A percentile compares a stretch with the other conserved stretches of the same genome.
Evolutionary conservation across 257 asterid species (phyloP).

Genomic region (Jacaranda mimosifolia): DNA sequence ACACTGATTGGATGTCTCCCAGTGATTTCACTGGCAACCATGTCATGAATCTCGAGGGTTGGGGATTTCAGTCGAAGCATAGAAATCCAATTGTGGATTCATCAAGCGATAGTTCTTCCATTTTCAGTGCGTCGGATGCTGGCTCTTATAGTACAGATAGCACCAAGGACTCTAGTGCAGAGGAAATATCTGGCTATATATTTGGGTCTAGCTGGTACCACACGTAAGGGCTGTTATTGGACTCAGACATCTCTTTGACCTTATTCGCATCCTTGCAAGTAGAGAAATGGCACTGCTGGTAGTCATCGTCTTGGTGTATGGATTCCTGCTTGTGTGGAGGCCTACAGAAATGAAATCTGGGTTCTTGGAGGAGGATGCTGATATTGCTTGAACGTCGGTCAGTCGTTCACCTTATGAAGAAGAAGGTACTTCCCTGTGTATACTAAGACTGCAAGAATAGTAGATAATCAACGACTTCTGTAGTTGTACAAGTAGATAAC

Average conservation of each 20-base stretch:
- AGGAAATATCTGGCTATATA: conserved; percentile 62
- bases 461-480: conserved; percentile 32
- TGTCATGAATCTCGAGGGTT: conserved; percentile 32
- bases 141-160: conserved; percentile 68
- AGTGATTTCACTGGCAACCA: conserved; percentile 42
- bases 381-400: conserved; percentile 17
- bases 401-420: conserved; percentile 9
- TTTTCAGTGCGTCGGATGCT: conserved; percentile 64
- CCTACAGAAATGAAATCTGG: background rate
- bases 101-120: conserved; percentile 61
- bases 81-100: conserved; percentile 47
- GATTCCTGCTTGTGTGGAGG: background rate
- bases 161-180: conserved; percentile 66
- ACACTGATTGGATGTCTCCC: conserved; percentile 41
- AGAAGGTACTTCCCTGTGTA: conserved; percentile 47
- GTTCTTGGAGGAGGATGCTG: conserved; percentile 16
- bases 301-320: background rate
- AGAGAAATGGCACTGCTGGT: background rate
- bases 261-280: conserved; percentile 17
- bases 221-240: conserved; percentile 18
- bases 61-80: conserved; percentile 31
- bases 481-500: conserved; percentile 41
- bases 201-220: conserved; percentile 56
- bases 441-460: conserved; percentile 39
- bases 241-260: background rate